Percentiles rank a stretch among this genome's conserved stretches.
These are phyloP conservation scores for Chlorokybus atmophyticus DNA, from an alignment of 139 green algal species.

Conservation along the genomic window DNA sequence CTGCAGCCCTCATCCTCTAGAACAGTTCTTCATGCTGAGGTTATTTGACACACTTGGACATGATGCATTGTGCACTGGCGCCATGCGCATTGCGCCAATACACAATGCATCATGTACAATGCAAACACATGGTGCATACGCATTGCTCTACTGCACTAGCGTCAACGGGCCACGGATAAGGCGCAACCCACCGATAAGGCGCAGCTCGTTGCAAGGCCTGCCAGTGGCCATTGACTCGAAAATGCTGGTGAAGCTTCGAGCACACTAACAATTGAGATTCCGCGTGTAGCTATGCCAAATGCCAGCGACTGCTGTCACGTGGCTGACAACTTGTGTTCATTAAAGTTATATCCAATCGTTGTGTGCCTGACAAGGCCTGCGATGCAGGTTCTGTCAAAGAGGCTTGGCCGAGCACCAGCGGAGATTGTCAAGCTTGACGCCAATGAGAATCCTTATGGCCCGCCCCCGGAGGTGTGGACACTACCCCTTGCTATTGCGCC, in stretches of 20 bases:
- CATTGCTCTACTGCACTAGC: not conserved
- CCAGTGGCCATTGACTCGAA: no score
- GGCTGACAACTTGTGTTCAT: no score
- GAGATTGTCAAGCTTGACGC: conserved; percentile 98
- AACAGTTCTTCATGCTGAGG: not conserved
- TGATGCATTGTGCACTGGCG: not conserved
- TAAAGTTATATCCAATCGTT: no score
- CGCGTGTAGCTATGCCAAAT: not conserved
- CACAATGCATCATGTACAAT: not conserved
- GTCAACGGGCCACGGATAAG: no score
- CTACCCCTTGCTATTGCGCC: no score
- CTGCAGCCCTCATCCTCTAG: no score
- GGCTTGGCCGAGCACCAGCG: conserved; percentile 56
- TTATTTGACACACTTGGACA: not conserved
- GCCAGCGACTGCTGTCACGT: no score
- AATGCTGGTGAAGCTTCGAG: no score
- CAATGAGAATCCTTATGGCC: conserved; percentile 98
- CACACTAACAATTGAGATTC: no score
- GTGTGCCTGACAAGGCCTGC: not conserved
- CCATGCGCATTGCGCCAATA: not conserved
- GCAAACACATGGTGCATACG: not conserved
- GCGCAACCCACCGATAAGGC: no score
- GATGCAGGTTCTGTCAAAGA: conserved; percentile 27
- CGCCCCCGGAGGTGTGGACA: conserved; percentile 55
- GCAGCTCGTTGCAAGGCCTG: no score